Percentiles rank a stretch among this genome's conserved stretches.
Evolutionary conservation across 1,284 basidiomycete species (phyloP).

Genomic region (Tylopilus sp.): DNA sequence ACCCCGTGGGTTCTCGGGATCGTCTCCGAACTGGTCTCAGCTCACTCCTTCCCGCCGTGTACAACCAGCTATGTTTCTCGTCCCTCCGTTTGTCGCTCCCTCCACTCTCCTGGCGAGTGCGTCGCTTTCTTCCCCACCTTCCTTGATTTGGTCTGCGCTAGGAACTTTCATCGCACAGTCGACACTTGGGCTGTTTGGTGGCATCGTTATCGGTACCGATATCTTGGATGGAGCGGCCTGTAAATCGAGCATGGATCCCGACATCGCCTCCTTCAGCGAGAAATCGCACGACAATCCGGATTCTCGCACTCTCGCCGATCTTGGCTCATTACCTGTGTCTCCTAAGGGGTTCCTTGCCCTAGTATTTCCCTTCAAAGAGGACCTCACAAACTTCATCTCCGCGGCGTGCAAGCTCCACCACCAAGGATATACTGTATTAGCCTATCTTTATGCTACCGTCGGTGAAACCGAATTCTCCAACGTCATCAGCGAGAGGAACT

Average conservation of each 20-base stretch:
- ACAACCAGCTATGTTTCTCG: slow-evolving; percentile 44
- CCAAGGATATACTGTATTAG: slow-evolving; percentile 35
- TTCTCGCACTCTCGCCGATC: neutral
- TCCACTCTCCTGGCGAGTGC: slow-evolving; percentile 30
- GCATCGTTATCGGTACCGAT: slow-evolving; percentile 24
- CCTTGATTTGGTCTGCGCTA: slow-evolving; percentile 42
- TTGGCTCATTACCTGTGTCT: slow-evolving; percentile 1
- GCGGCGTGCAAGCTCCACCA: slow-evolving; percentile 45
- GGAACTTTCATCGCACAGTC: slow-evolving; percentile 33
- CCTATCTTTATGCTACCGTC: slow-evolving; percentile 34
- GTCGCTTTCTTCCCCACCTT: slow-evolving; percentile 15
- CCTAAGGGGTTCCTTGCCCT: slow-evolving; percentile 33
- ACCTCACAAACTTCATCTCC: slow-evolving; percentile 41
- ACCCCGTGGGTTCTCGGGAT: slow-evolving; percentile 38
- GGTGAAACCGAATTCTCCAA: slow-evolving; percentile 2
- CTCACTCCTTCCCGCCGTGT: slow-evolving; percentile 26
- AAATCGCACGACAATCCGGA: neutral
- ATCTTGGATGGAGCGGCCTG: slow-evolving; percentile 6
- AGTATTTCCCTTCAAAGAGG: slow-evolving; percentile 38
- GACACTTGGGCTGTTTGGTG: slow-evolving; percentile 17
- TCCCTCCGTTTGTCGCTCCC: slow-evolving; percentile 52
- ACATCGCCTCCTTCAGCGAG: neutral
- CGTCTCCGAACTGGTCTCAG: slow-evolving; percentile 29
- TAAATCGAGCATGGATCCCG: neutral
- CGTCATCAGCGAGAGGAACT: slow-evolving; percentile 8